Base-by-base conservation (phyloP, 1,139 yeast species). In the Scheffersomyces quercinus region DNA sequence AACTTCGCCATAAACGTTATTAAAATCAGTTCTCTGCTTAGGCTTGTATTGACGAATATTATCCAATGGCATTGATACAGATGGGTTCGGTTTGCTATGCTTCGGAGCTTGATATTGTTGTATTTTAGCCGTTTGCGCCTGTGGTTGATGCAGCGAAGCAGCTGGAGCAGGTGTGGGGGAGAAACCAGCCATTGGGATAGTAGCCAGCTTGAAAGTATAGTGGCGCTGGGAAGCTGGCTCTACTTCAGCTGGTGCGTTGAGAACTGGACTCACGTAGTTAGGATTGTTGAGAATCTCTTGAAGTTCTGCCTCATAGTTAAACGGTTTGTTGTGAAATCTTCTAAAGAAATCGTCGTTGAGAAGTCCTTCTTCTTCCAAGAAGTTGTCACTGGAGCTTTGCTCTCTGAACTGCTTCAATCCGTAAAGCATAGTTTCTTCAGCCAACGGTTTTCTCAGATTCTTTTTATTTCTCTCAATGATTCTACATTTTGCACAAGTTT, bases 401-500 rank as follows among this genome's bases (percentile, higher is more conserved):
- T 73, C 77, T 51, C 71, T 70, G 52, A 73, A 73, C 56, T 73
- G 79, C 52, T 70, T 71, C 64, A 73, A 65, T 2, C 79, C 79
- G 51, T 73, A 73, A 29, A 71, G 62, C 75, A 73, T 73, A 38
- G 79, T 73, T 48, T 73, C 79, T 51, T 73, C 78, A 4, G 78
- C 78, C 57, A 73, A 64, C 9, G 75, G 77, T 49, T 71, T 71
- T 39, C 77, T 62, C 64, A 64, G 69, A 55, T 71, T 70, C 61
- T 73, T 72, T 58, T 75, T 73, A 54, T 71, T 73, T 42, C 78
- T 59, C 54, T 79, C 84, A 41, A 79, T 76, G 56, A 78, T 76
- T 49, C 84, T 72, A 60, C 84, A 79, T 49, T 79, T 77, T 58
- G 81, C 81, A 63, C 84, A 79, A 2, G 84, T 79, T 52, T 78